Evolutionary conservation across 2,329 filamentous ascomycete genomes (phyloP).

Genomic region (Cytospora mali): DNA sequence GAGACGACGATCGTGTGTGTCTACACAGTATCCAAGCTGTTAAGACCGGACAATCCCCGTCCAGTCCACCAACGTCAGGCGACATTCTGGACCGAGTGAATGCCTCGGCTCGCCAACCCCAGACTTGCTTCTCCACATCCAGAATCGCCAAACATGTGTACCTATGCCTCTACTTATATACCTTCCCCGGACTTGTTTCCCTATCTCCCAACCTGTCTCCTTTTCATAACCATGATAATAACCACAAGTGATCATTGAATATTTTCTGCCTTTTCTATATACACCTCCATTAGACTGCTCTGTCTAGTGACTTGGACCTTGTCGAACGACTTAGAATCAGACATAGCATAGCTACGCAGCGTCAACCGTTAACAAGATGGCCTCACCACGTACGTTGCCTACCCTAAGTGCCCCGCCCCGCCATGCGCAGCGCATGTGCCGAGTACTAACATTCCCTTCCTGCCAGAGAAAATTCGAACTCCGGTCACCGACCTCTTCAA

Average conservation of each 20-base stretch:
- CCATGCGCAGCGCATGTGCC: not conserved
- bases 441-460: not conserved
- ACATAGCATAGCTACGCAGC: slow-evolving; percentile 5
- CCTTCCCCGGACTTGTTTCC: slow-evolving; percentile 23
- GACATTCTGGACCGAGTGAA: slow-evolving; percentile 3
- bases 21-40: too few species aligned
- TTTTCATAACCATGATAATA: too few species aligned
- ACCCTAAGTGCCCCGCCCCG: slow-evolving; percentile 9
- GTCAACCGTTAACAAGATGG: slow-evolving; percentile 56
- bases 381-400: slow-evolving; percentile 72
- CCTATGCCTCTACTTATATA: not conserved
- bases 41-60: too few species aligned
- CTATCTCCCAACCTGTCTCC: too few species aligned
- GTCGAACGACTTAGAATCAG: too few species aligned
- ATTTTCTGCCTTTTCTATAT: slow-evolving; percentile 3
- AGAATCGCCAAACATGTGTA: slow-evolving; percentile 18
- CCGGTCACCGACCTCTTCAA: slow-evolving; percentile 93
- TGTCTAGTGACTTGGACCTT: too few species aligned
- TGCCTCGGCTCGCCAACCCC: slow-evolving; percentile 18
- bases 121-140: slow-evolving; percentile 12
- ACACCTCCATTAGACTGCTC: too few species aligned
- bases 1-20: not conserved
- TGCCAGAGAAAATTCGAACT: slow-evolving; percentile 82
- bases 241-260: too few species aligned
- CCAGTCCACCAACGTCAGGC: slow-evolving; percentile 2